Evolutionary conservation across 495 filamentous ascomycete species (phyloP).

Genomic region (Penicillium crystallinum): DNA sequence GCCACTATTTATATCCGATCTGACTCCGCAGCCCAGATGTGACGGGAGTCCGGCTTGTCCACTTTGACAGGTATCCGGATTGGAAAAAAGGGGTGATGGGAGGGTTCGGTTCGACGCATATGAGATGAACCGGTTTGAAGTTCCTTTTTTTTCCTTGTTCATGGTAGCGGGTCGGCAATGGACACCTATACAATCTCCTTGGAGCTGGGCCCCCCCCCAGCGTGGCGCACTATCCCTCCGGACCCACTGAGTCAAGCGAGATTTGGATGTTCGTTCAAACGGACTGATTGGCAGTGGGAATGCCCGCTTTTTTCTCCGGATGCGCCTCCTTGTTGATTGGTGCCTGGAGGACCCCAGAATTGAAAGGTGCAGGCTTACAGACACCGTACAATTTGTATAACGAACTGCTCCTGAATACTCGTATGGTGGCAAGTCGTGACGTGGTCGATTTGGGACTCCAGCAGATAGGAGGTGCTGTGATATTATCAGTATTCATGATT

Average conservation of each 20-base stretch:
- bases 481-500: too few species aligned
- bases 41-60: conserved; percentile 3
- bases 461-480: too few species aligned
- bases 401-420: conserved; percentile 9
- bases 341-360: conserved; percentile 26
- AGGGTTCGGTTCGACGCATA: too few species aligned
- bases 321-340: conserved; percentile 23
- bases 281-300: conserved; percentile 4
- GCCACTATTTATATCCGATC: conserved; percentile 25
- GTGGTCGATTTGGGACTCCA: too few species aligned
- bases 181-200: conserved; percentile 1
- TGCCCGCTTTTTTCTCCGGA: conserved; percentile 30
- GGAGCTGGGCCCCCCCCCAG: conserved; percentile 2
- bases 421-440: conserved; percentile 31
- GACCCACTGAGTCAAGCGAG: conserved; percentile 25
- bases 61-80: conserved; percentile 13
- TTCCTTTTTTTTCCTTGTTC: too few species aligned
- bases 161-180: background rate
- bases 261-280: conserved; percentile 21
- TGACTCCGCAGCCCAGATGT: conserved; percentile 15
- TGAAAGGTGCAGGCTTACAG: conserved; percentile 11
- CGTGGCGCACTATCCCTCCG: conserved; percentile 6
- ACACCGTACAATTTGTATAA: conserved; percentile 14
- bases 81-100: too few species aligned
- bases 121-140: too few species aligned